Evolutionary conservation across 2,329 filamentous ascomycete species (phyloP), one percentile per base, ranked within the genome.

Genomic region (Cytospora piceae): DNA sequence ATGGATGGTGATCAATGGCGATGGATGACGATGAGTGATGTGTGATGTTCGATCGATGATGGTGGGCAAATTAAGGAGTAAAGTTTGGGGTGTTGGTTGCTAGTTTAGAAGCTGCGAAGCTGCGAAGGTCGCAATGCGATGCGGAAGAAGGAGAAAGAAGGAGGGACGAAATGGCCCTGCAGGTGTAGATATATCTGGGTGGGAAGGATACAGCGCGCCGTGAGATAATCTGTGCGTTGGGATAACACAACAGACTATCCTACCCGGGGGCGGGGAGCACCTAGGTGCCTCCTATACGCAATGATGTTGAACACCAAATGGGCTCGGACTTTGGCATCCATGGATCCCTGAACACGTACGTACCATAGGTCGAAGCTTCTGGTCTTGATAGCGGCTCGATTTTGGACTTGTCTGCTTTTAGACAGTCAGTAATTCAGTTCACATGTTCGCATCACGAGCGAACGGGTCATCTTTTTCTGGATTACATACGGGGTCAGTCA

Each of bases 361-460:
- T 63, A 63, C 53, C 60, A 46, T 63, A 56, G 52, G 12, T 34
- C 27, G 60, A 49, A 27, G 60, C 60, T 61, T 27, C 24, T 62
- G 60, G 37, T 11, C 27, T 56, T 34, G 27, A 55, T 37, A 15
- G 20, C 15, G 24, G 15, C n/a, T 32, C 5, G 46, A 49, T 6
- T 14, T n/a, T 20, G 9, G 11, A 49, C n/a, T 22, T 53, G 53
- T 46, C 42, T 57, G 52, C 59, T 51, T 56, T 31, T 7, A 11
- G 60, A 37, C 53, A n/a, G 39, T 63, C n/a, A 63, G 60, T 14
- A 15, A 51, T 32, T n/a, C 20, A 15, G 3, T 63, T 22, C 31
- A n/a, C 9, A 55, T 24, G 24, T 24, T 11, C 51, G n/a, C 51
- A 11, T n/a, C 34, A 27, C 22, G 24, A 17, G 31, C 9, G 11